Conservation (phyloP, 2,329 filamentous ascomycete genomes). For the Triangularia setosa region DNA sequence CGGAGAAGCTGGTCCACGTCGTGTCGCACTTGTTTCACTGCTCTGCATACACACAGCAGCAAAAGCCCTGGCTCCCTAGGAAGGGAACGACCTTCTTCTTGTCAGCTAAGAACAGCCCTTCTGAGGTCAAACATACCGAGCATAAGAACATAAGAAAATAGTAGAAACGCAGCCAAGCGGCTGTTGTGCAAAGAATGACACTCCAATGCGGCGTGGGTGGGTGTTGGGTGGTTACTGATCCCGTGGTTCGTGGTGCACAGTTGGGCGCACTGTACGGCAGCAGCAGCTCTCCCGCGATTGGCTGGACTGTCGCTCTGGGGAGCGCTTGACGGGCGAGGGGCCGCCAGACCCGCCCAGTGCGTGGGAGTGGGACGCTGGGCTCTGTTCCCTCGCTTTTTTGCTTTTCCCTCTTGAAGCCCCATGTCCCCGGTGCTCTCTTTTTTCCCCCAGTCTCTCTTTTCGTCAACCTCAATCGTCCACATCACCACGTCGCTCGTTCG, state of each 20-base stretch:
- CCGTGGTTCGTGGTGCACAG: constrained; percentile 3
- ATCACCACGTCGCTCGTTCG: constrained; percentile 26
- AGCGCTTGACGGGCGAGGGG: constrained; percentile 20
- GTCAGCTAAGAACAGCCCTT: neutral
- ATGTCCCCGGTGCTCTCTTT: constrained; percentile 27
- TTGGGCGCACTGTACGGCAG: constrained; percentile 13
- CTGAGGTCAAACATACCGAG: neutral
- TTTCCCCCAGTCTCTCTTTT: constrained; percentile 29
- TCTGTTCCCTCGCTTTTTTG: constrained; percentile 20
- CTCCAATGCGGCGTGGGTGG: neutral
- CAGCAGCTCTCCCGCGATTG: constrained; percentile 6
- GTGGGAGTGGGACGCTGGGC: constrained; percentile 21
- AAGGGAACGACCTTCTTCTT: neutral
- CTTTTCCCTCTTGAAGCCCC: constrained; percentile 31
- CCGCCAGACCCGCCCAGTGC: constrained; percentile 26
- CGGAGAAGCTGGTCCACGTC: constrained; percentile 6
- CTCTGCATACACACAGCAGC: constrained; percentile 1
- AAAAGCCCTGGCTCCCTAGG: neutral
- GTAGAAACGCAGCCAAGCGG: neutral
- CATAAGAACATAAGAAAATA: neutral
- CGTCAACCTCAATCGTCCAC: constrained; percentile 26
- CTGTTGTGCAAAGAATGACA: neutral
- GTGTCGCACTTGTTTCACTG: constrained; percentile 13
- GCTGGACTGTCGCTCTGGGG: constrained; percentile 12
- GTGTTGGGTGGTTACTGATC: neutral